Conservation (phyloP, 371 early-diverging fungal genomes). For the Capillidium rhysosporum region DNA sequence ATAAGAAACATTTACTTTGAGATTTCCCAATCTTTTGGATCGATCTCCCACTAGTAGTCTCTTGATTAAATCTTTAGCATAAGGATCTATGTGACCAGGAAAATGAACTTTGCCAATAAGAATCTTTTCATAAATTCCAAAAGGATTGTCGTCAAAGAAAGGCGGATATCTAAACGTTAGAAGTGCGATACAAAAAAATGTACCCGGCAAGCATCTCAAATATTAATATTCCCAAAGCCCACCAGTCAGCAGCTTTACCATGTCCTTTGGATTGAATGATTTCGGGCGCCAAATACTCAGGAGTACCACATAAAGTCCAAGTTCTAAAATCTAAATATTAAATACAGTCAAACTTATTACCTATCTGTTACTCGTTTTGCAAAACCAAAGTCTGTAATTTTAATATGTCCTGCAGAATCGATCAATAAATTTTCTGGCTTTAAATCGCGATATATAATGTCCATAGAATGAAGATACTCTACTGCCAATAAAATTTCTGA, state of each 20-base stretch:
- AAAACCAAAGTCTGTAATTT: slow-evolving; percentile 99
- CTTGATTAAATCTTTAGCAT: slow-evolving; percentile 83
- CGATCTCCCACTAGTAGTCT: slow-evolving; percentile 77
- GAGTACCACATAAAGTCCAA: slow-evolving; percentile 94
- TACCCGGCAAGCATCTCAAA: slow-evolving; percentile 87
- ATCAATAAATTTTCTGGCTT: slow-evolving; percentile 91
- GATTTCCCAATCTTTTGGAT: slow-evolving; percentile 78
- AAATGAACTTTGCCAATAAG: slow-evolving; percentile 69
- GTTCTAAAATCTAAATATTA: slow-evolving; percentile 22
- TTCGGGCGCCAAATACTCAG: slow-evolving; percentile 96
- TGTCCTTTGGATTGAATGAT: slow-evolving; percentile 95
- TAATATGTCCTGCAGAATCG: slow-evolving; percentile 81
- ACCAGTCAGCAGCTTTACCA: slow-evolving; percentile 95
- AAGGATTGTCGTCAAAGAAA: slow-evolving; percentile 91
- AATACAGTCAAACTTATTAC: slow-evolving; percentile 5
- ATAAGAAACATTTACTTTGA: slow-evolving; percentile 27
- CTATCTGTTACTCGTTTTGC: slow-evolving; percentile 63
- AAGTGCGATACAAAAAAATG: background rate
- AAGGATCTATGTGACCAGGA: slow-evolving; percentile 75
- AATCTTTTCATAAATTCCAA: slow-evolving; percentile 87
- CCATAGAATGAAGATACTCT: slow-evolving; percentile 77
- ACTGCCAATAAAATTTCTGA: slow-evolving; percentile 60
- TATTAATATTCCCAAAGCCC: slow-evolving; percentile 92
- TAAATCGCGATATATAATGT: slow-evolving; percentile 89
- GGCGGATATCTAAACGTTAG: slow-evolving; percentile 48